Percentiles rank a stretch among this genome's conserved stretches.
Evolutionary conservation across 805 yeast species (phyloP).

Genomic region (Wickerhamia fluorescens): DNA sequence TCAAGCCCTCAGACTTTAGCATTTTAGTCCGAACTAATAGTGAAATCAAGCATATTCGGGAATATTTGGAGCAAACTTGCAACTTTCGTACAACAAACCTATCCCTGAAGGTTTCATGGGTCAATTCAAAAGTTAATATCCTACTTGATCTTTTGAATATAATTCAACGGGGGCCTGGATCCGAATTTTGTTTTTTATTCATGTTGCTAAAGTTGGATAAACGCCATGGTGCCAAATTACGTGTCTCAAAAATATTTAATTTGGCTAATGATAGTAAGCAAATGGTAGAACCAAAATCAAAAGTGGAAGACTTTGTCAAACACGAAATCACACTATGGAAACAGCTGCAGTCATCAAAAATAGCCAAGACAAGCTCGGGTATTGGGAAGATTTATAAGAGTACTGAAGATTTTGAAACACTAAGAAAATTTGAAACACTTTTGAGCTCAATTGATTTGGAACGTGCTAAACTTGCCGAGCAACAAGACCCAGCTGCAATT

Average conservation of each 20-base stretch:
- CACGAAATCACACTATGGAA: too few relatives aligned
- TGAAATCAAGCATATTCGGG: conserved; percentile 33
- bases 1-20: conserved; percentile 44
- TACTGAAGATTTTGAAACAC: too few relatives aligned
- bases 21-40: conserved; percentile 47
- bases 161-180: conserved; percentile 20
- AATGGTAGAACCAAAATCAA: too few relatives aligned
- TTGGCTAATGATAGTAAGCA: conserved; percentile 22
- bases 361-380: too few relatives aligned
- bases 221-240: conserved; percentile 12
- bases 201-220: conserved; percentile 20
- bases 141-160: conserved; percentile 46
- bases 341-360: too few relatives aligned
- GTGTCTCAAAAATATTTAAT: conserved; percentile 20
- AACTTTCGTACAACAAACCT: conserved; percentile 40
- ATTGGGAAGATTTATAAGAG: too few relatives aligned
- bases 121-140: conserved; percentile 34
- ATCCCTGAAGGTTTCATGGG: conserved; percentile 47
- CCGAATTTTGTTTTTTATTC: conserved; percentile 26
- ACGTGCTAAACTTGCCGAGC: too few relatives aligned
- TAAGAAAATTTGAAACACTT: too few relatives aligned
- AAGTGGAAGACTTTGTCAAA: too few relatives aligned
- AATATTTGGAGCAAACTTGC: conserved; percentile 26
- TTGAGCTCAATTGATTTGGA: too few relatives aligned
- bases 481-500: too few relatives aligned